Evolutionary conservation across 495 filamentous ascomycete genomes (phyloP).

Genomic region (Podospora pseudoanserina): DNA sequence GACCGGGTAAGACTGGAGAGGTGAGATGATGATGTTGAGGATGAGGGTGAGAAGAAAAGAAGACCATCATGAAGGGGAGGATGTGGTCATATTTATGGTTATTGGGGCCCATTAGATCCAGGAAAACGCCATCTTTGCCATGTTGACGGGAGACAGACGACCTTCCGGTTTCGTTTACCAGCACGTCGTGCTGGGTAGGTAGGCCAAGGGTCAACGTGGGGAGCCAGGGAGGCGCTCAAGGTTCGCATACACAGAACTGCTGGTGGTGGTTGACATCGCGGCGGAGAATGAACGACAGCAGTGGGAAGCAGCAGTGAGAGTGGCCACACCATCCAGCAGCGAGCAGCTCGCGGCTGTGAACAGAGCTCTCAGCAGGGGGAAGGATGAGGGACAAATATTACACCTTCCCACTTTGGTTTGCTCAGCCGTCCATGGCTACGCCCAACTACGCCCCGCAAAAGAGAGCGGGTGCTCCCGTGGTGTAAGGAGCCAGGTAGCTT

Average conservation of each 20-base stretch:
- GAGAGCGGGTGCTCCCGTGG: constrained; percentile 24
- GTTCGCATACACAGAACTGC: not conserved
- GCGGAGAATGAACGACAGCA: not conserved
- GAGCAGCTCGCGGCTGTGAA: constrained; percentile 3
- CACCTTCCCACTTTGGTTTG: constrained; percentile 31
- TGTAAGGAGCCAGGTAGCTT: constrained; percentile 3
- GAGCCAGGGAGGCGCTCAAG: not conserved
- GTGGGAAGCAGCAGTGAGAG: not conserved
- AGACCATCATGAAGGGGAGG: not conserved
- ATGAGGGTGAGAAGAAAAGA: constrained; percentile 9
- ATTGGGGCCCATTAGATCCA: too few relatives aligned
- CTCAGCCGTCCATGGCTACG: constrained; percentile 15
- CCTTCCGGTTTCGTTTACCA: constrained; percentile 14
- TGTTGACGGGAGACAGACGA: constrained; percentile 3
- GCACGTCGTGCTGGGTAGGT: not conserved
- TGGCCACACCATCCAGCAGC: not conserved
- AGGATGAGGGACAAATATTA: constrained; percentile 14
- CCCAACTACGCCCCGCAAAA: constrained; percentile 10
- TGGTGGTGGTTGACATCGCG: not conserved
- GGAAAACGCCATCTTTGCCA: not conserved
- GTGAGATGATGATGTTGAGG: constrained; percentile 17
- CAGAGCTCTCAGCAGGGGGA: constrained; percentile 9
- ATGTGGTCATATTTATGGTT: constrained; percentile 18
- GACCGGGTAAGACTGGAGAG: constrained; percentile 3
- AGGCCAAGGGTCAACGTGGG: not conserved